Evolutionary conservation across 495 filamentous ascomycete genomes (phyloP).

Genomic region (Aspergillus wentii): DNA sequence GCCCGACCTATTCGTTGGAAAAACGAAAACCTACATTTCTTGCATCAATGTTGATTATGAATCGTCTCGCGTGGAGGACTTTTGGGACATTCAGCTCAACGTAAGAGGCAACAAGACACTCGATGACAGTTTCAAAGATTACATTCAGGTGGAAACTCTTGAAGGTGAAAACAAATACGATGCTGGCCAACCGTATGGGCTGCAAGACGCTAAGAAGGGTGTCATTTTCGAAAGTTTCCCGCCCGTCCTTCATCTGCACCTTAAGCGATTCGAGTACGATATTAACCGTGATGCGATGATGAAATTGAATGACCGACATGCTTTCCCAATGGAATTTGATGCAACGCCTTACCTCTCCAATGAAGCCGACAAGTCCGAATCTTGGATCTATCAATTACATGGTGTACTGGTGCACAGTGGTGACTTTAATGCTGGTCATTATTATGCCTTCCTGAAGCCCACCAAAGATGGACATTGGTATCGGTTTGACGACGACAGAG

Average conservation of each 20-base stretch:
- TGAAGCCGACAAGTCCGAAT: slow-evolving; percentile 80
- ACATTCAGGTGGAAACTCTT: slow-evolving; percentile 91
- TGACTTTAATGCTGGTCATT: slow-evolving; percentile 96
- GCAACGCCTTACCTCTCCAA: slow-evolving; percentile 81
- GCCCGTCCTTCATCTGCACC: slow-evolving; percentile 88
- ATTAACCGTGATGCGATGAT: slow-evolving; percentile 94
- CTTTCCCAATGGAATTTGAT: slow-evolving; percentile 92
- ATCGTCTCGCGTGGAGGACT: slow-evolving; percentile 90
- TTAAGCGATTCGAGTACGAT: slow-evolving; percentile 98
- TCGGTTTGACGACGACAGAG: slow-evolving; percentile 95
- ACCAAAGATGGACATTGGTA: slow-evolving; percentile 90
- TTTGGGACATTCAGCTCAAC: slow-evolving; percentile 98
- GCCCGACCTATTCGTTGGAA: slow-evolving; percentile 86
- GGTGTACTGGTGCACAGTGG: slow-evolving; percentile 96
- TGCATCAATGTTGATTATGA: slow-evolving; percentile 98
- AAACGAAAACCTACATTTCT: slow-evolving; percentile 96
- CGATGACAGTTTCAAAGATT: slow-evolving; percentile 92
- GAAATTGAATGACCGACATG: slow-evolving; percentile 98
- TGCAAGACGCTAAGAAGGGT: slow-evolving; percentile 96
- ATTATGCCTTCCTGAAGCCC: slow-evolving; percentile 96
- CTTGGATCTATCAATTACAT: slow-evolving; percentile 88
- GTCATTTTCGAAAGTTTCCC: slow-evolving; percentile 97
- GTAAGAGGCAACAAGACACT: slow-evolving; percentile 89
- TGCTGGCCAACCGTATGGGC: slow-evolving; percentile 77
- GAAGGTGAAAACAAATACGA: slow-evolving; percentile 99